Base-by-base conservation (phyloP, 2,329 filamentous ascomycete species). In the Fusarium sp. region DNA sequence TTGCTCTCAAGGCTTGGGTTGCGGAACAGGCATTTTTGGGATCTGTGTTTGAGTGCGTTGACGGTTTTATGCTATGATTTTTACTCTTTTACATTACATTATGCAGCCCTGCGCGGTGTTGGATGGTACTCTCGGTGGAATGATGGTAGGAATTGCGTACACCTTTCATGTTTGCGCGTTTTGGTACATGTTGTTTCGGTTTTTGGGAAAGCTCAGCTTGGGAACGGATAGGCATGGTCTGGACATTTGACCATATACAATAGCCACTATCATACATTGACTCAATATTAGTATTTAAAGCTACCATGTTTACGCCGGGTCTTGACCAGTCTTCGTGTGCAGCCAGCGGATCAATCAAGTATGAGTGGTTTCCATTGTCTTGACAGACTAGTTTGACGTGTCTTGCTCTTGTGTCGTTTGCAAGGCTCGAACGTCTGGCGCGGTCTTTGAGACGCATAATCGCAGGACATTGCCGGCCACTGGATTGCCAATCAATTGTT, bases 61-160 rank as follows among this genome's bases (percentile, higher is more conserved):
- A 47, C 54, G 45, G 33, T 41, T 52, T 38, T 52, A 59, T 55
- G 46, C 46, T 60, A 57, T 61, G 41, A 30, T 54, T 57, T 20
- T 51, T 57, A 46, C 46, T 51, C 54, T 60, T 51, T 65, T 62
- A 58, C 44, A 54, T 44, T 62, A 54, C 31, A 70, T 68, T 70
- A 70, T 71, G 71, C 65, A 73, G 41, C 44, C 52, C 51, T 69
- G 65, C 60, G 68, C 61, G 73, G 76, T 75, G 75, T 76, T 74
- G 73, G 76, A 76, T 74, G 60, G 58, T 37, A 52, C 57, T 46
- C 30, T 50, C 45, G 42, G 50, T 51, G 57, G 60, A 58, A 58
- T 53, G 60, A 53, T 55, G 58, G 59, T 63, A 63, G 60, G 65
- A 56, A 61, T 60, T 60, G 46, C 65, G 57, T 57, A 47, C 57